Base-by-base conservation (phyloP, 2,329 filamentous ascomycete genomes). In the Aspergillus piperis region DNA sequence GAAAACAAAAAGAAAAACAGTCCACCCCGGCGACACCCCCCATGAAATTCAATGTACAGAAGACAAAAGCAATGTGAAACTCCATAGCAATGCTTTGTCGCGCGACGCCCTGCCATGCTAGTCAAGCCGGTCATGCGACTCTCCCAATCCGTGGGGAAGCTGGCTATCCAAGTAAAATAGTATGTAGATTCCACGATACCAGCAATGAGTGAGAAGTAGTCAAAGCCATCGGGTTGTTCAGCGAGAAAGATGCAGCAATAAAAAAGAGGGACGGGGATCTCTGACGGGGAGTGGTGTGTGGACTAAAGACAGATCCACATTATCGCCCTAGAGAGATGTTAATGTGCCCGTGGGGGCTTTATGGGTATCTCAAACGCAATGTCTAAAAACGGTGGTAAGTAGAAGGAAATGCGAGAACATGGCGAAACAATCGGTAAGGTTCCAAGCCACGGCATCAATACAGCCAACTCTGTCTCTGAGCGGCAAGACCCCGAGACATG, bases 301-400 rank as follows among this genome's bases (percentile, higher is more conserved):
- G 58, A 57, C 23, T 41, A 42, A 58, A 47, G 44, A 59, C 17
- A 51, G 54, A 52, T 52, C 52, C 61, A 32, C 39, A 58, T 54
- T 64, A 62, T 58, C 58, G 61, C 59, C 62, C 57, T 59, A 57
- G 56, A 50, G 23, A 48, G 44, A 65, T 27, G 54, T 53, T 32
- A 60, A 56, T 59, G 62, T 60, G 64, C 59, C 51, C 60, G 48
- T 50, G 61, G 64, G 52, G 65, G 65, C 66, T 68, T 63, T 64
- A 64, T 66, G 72, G 71, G 72, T 75, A 74, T 75, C 70, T 70
- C 63, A 44, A 62, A 62, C 47, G n/a, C 55, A 71, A 68, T 56
- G 41, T 71, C 61, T 65, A 68, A 69, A 62, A 57, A 65, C 59
- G 42, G 50, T 60, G 61, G 25, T 61, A 62, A 25, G 38, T 32